Base-by-base conservation (phyloP, 2,329 filamentous ascomycete species). In the Drechslera avenae region DNA sequence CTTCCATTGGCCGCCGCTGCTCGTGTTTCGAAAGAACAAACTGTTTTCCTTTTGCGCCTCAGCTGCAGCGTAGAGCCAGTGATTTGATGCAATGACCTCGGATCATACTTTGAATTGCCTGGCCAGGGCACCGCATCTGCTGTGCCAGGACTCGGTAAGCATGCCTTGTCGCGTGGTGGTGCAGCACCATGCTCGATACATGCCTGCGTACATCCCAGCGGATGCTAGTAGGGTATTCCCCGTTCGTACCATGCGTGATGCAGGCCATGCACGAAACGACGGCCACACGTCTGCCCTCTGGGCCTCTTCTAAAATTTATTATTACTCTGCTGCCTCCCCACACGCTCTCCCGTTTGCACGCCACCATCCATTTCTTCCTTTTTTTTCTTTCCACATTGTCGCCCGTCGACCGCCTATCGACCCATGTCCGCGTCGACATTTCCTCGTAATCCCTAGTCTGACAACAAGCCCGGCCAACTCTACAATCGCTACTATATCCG, bases 241-340 rank as follows among this genome's bases (percentile, higher is more conserved):
- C 54, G 59, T 64, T 62, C 53, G 64, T 67, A 54, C 59, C 63
- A 67, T 66, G 69, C 64, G 61, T 68, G 45, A 60, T 65, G 60
- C 67, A 68, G 60, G 56, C 52, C 54, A 59, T 57, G 59, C 66
- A 66, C 66, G 66, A 65, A 64, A 71, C 64, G 71, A 65, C 37
- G 65, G 59, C 48, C 58, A 58, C 60, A 63, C 39, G 50, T 62
- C 66, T 66, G 66, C 62, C 60, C 54, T 62, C 57, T 55, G 52
- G 35, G 56, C 57, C 40, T 63, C 60, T 61, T 59, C 60, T 64
- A 64, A 64, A 69, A 67, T 68, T 67, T 68, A 69, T 59, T 64
- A 63, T 63, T 62, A 62, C 50, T 52, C 54, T 67, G 56, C 52
- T 62, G 59, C 48, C 54, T 62, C 65, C 67, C 67, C 71, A 64